phyloP scores from a whole-genome alignment of 2,329 filamentous ascomycete genomes.

The Exutisphaerella laricina region DNA sequence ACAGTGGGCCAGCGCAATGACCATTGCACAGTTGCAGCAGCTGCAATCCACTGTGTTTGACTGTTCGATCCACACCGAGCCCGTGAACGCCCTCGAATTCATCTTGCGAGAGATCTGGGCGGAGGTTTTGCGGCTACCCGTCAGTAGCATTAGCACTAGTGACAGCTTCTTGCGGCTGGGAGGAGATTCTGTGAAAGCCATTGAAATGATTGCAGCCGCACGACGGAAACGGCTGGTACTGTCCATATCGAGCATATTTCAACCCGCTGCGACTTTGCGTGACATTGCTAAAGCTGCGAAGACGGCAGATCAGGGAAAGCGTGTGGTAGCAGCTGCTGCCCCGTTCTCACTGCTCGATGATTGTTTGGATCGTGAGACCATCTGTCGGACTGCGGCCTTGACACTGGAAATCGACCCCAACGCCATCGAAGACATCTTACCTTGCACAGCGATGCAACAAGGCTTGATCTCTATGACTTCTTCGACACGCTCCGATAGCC shows the following conservation, averaged over 20 bases:
- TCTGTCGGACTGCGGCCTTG: background rate
- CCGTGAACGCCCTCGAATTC: constrained; percentile 3
- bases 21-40: constrained; percentile 4
- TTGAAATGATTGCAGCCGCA: constrained; percentile 35
- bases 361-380: background rate
- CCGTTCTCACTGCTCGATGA: background rate
- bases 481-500: background rate
- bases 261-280: background rate
- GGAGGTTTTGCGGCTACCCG: background rate
- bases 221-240: background rate
- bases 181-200: constrained; percentile 44
- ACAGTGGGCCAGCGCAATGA: constrained; percentile 5
- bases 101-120: background rate
- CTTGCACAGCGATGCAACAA: background rate
- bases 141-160: constrained; percentile 13
- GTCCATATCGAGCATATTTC: background rate
- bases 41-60: constrained; percentile 4
- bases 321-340: background rate
- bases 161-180: constrained; percentile 44
- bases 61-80: constrained; percentile 1
- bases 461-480: background rate
- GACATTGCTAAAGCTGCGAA: background rate
- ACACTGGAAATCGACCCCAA: background rate
- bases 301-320: background rate
- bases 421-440: background rate